phyloP scores from a whole-genome alignment of 176 grass and related monocot species.

The Ensete glaucum region DNA sequence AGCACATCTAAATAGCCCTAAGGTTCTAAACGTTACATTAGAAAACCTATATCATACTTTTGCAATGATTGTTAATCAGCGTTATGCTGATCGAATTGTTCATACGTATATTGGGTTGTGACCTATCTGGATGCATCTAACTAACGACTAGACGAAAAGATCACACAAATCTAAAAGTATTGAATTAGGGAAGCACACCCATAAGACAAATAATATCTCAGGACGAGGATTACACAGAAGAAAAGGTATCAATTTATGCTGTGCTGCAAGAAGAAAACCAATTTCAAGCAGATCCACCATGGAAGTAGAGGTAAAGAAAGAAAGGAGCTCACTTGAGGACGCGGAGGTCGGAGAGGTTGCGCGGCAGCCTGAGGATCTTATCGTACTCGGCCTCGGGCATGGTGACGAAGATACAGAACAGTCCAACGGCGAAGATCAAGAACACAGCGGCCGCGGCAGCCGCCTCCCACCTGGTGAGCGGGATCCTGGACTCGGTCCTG shows the following conservation, averaged over 20 bases:
- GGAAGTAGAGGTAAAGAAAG: neutral
- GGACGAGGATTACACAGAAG: too few relatives aligned
- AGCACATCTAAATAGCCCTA: neutral
- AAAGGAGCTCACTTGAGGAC: conserved; percentile 58
- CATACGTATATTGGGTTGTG: neutral
- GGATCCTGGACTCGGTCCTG: conserved; percentile 24
- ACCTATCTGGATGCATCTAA: too few relatives aligned
- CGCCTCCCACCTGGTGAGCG: conserved; percentile 66
- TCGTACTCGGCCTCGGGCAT: conserved; percentile 56
- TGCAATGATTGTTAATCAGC: neutral
- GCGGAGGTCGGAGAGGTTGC: conserved; percentile 77
- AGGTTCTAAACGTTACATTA: neutral
- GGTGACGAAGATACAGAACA: conserved; percentile 81
- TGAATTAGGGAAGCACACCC: neutral
- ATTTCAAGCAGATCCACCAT: neutral
- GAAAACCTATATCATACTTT: neutral
- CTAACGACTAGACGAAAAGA: neutral
- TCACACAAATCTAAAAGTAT: neutral
- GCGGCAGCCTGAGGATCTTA: conserved; percentile 75
- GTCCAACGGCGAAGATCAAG: conserved; percentile 61
- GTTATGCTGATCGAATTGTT: neutral
- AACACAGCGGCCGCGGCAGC: conserved; percentile 47
- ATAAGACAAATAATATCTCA: too few relatives aligned
- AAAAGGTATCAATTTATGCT: too few relatives aligned
- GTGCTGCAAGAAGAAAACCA: too few relatives aligned